Percentiles rank a stretch among this genome's conserved stretches.
Evolutionary conservation across 768 basidiomycete species (phyloP).

Genomic region (Xerocomellus intermedius): DNA sequence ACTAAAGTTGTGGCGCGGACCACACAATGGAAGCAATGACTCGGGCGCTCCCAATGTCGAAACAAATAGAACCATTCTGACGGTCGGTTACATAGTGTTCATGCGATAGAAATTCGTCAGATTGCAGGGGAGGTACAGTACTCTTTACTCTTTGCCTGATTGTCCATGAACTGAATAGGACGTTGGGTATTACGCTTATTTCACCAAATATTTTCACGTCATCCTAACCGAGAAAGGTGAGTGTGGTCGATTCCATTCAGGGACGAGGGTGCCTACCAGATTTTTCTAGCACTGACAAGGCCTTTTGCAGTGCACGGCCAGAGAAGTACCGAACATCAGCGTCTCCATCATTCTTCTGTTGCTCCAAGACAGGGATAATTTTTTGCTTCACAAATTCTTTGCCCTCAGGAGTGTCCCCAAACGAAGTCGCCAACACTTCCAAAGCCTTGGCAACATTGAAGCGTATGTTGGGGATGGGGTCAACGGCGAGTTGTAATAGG

Average conservation of each 20-base stretch:
- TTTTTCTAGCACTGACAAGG: slow-evolving; percentile 36
- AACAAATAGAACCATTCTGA: neutral
- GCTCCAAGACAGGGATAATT: slow-evolving; percentile 81
- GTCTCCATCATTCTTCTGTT: slow-evolving; percentile 84
- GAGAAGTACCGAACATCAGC: slow-evolving; percentile 98
- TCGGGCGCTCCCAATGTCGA: neutral
- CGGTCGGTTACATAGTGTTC: neutral
- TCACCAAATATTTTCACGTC: slow-evolving; percentile 20
- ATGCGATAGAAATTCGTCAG: slow-evolving; percentile 20
- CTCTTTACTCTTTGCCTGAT: slow-evolving; percentile 28
- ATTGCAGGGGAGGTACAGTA: slow-evolving; percentile 32
- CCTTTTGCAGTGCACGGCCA: slow-evolving; percentile 69
- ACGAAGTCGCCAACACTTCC: slow-evolving; percentile 79
- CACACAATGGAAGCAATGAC: too few relatives aligned
- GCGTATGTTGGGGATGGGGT: slow-evolving; percentile 97
- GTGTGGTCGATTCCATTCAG: neutral
- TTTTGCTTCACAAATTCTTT: slow-evolving; percentile 68
- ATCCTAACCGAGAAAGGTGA: slow-evolving; percentile 16
- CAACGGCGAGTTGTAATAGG: slow-evolving; percentile 76
- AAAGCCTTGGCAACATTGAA: slow-evolving; percentile 98
- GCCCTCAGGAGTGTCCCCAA: slow-evolving; percentile 65
- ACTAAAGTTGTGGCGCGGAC: too few relatives aligned
- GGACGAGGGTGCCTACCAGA: slow-evolving; percentile 32
- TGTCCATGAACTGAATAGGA: slow-evolving; percentile 21
- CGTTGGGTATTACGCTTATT: slow-evolving; percentile 32